Percentiles rank a stretch among this genome's conserved stretches.
Conservation (phyloP, 2,329 filamentous ascomycete species). For the Aspergillus ustus region DNA sequence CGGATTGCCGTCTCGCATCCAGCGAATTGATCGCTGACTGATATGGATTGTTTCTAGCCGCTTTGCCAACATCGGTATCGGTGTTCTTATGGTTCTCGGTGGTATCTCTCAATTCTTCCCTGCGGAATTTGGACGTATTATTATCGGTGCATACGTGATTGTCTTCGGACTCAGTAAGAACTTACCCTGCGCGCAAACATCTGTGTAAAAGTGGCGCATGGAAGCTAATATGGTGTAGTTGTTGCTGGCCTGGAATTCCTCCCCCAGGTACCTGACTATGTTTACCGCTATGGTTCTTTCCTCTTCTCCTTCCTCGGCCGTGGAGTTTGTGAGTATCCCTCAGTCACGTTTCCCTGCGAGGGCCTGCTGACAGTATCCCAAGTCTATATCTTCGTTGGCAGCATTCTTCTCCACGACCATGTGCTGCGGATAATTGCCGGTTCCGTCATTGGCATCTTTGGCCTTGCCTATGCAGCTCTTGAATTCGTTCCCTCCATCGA, state of each 20-base stretch:
- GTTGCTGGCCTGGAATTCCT: constrained; percentile 82
- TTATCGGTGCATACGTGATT: constrained; percentile 86
- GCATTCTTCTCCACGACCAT: constrained; percentile 73
- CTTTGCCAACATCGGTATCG: constrained; percentile 89
- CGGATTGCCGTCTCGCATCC: not conserved
- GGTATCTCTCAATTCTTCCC: constrained; percentile 62
- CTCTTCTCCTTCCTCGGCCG: constrained; percentile 97
- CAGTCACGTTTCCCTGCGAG: not conserved
- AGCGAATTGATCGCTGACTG: constrained; percentile 5
- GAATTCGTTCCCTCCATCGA: constrained; percentile 81
- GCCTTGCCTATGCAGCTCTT: constrained; percentile 75
- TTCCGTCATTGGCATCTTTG: constrained; percentile 75
- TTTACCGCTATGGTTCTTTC: constrained; percentile 93
- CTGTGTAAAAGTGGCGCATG: not conserved
- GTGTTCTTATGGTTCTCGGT: constrained; percentile 83
- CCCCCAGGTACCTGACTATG: constrained; percentile 81
- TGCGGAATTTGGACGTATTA: constrained; percentile 61
- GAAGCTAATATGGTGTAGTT: constrained; percentile 50
- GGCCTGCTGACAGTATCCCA: constrained; percentile 11
- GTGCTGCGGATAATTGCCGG: constrained; percentile 76
- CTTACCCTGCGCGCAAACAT: not conserved
- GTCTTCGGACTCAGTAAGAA: constrained; percentile 81
- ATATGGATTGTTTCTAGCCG: constrained; percentile 63
- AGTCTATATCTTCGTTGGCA: constrained; percentile 98
- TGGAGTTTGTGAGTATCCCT: constrained; percentile 78